Evolutionary conservation across 208 protist genomes (phyloP).

Genomic region (Crithidia fasciculata): DNA sequence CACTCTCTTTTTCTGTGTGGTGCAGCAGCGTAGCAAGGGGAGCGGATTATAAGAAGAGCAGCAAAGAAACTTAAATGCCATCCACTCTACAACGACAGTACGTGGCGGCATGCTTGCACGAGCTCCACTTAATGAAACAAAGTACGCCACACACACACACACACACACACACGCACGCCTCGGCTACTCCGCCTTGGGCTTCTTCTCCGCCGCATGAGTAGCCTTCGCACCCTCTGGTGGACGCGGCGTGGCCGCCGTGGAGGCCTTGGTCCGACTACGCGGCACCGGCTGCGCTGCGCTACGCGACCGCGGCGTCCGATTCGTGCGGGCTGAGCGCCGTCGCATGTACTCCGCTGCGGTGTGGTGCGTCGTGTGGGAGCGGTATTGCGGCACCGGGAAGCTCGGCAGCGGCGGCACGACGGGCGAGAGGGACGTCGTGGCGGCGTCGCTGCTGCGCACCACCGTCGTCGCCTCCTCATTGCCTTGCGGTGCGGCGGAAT

Average conservation of each 20-base stretch:
- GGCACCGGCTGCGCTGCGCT: background rate
- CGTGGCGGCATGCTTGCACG: too few species aligned
- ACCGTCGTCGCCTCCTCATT: background rate
- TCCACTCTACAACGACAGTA: too few species aligned
- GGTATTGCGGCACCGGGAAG: background rate
- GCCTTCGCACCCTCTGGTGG: background rate
- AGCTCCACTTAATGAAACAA: too few species aligned
- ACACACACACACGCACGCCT: too few species aligned
- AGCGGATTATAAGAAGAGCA: too few species aligned
- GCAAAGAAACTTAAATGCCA: too few species aligned
- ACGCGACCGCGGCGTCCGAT: constrained; percentile 1
- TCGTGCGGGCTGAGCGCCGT: background rate
- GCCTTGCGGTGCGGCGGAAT: background rate
- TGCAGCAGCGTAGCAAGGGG: too few species aligned
- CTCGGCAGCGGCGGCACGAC: constrained; percentile 1
- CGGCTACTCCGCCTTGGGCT: background rate
- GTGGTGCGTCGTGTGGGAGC: background rate
- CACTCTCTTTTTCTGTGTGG: too few species aligned
- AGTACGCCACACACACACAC: too few species aligned
- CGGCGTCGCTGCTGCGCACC: background rate
- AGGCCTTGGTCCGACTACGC: background rate
- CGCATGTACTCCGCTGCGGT: constrained; percentile 12
- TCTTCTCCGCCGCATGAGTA: background rate
- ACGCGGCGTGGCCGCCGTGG: background rate
- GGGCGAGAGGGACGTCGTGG: background rate